Evolutionary conservation across 2,329 filamentous ascomycete species (phyloP).

Genomic region (Zasmidium citrigriseum): DNA sequence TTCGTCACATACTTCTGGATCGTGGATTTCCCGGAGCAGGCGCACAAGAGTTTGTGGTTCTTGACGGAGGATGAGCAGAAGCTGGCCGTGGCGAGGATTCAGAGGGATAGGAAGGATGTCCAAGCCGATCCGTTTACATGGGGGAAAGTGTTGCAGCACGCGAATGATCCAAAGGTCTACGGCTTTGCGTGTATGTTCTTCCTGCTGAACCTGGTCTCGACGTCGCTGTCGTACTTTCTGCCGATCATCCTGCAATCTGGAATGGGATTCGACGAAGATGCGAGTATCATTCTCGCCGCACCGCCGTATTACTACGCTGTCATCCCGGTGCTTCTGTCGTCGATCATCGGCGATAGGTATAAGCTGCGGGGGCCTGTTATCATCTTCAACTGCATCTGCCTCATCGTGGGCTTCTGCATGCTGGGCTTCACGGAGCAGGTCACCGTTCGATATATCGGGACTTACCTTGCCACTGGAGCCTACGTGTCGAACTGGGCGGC

Average conservation of each 20-base stretch:
- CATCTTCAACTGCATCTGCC: conserved; percentile 62
- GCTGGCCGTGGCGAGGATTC: conserved; percentile 60
- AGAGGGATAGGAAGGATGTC: conserved; percentile 63
- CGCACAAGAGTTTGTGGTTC: conserved; percentile 59
- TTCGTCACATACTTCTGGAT: conserved; percentile 69
- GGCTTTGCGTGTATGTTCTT: conserved; percentile 67
- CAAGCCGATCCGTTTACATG: conserved; percentile 58
- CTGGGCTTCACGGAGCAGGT: conserved; percentile 63
- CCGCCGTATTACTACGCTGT: conserved; percentile 70
- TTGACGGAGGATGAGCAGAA: conserved; percentile 57
- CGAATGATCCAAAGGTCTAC: conserved; percentile 63
- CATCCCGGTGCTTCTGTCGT: conserved; percentile 64
- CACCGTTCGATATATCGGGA: conserved; percentile 64
- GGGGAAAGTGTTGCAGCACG: conserved; percentile 57
- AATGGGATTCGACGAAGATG: conserved; percentile 47
- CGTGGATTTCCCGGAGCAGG: conserved; percentile 67
- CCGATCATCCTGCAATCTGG: conserved; percentile 48
- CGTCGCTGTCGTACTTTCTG: conserved; percentile 65
- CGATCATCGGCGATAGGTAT: conserved; percentile 62
- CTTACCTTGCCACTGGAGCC: conserved; percentile 66
- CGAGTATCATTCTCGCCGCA: conserved; percentile 61
- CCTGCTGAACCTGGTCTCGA: conserved; percentile 67
- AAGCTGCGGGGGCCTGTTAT: conserved; percentile 64
- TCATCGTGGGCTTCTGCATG: conserved; percentile 66
- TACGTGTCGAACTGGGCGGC: conserved; percentile 72